phyloP scores from a whole-genome alignment of 192 early-diverging fungal genomes.

The Anaeromyces robustus region DNA sequence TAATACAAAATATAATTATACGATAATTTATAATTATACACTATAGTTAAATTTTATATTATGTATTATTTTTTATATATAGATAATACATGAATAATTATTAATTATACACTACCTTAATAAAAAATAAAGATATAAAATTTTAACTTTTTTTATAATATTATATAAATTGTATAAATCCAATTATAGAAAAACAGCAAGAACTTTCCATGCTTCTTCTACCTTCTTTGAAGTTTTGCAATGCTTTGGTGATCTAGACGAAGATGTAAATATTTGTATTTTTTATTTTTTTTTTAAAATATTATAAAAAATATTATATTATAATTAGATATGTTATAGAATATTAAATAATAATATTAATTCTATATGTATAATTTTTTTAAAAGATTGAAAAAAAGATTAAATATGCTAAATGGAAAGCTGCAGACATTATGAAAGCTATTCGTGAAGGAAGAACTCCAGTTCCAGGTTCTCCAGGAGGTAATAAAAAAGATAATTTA shows the following conservation, averaged over 20 bases:
- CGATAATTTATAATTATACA: too few relatives aligned
- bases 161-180: too few relatives aligned
- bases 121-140: too few relatives aligned
- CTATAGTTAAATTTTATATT: too few relatives aligned
- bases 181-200: not conserved
- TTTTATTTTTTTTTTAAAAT: too few relatives aligned
- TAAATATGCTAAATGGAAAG: constrained; percentile 92
- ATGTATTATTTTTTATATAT: too few relatives aligned
- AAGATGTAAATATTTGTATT: constrained; percentile 32
- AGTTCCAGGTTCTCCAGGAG: constrained; percentile 28
- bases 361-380: not conserved
- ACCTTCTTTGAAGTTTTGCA: constrained; percentile 77
- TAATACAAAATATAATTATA: too few relatives aligned
- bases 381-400: constrained; percentile 64
- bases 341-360: not conserved
- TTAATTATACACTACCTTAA: too few relatives aligned
- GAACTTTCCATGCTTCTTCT: constrained; percentile 69
- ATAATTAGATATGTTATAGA: too few relatives aligned
- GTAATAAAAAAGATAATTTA: not conserved
- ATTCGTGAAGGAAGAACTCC: constrained; percentile 68
- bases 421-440: constrained; percentile 83
- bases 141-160: too few relatives aligned
- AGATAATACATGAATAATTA: too few relatives aligned
- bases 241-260: constrained; percentile 60
- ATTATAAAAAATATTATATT: too few relatives aligned